phyloP scores from a whole-genome alignment of 1,284 basidiomycete genomes.

The Sphaerobolus stellatus region DNA sequence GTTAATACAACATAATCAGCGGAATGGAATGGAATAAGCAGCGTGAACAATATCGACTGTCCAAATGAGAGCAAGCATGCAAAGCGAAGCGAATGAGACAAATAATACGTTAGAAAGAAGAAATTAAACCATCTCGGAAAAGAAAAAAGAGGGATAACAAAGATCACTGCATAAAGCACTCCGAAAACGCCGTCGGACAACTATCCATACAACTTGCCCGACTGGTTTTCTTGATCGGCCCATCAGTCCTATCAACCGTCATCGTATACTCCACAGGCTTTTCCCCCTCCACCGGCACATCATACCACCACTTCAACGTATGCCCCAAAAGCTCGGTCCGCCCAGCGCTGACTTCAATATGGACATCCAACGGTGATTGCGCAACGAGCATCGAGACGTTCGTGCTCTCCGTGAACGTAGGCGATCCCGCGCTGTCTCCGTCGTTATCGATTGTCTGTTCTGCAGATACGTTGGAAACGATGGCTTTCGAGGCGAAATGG shows the following conservation, averaged over 20 bases:
- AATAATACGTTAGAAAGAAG: background rate
- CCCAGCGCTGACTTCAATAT: slow-evolving; percentile 38
- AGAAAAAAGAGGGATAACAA: slow-evolving; percentile 1
- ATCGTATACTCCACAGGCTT: slow-evolving; percentile 66
- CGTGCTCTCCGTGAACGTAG: no score
- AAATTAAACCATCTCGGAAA: background rate
- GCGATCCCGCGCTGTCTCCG: no score
- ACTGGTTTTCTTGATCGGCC: slow-evolving; percentile 48
- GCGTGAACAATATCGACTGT: no score
- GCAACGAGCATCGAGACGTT: background rate
- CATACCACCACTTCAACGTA: slow-evolving; percentile 84
- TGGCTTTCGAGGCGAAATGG: slow-evolving; percentile 70
- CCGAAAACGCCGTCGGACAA: background rate
- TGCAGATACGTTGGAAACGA: no score
- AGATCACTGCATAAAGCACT: background rate
- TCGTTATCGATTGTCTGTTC: no score
- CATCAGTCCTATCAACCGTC: slow-evolving; percentile 61
- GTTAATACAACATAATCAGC: background rate
- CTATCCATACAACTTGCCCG: background rate
- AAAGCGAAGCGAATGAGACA: background rate
- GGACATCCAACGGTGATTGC: slow-evolving; percentile 3
- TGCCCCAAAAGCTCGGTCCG: slow-evolving; percentile 68
- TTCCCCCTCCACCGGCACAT: slow-evolving; percentile 53
- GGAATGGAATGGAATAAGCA: no score
- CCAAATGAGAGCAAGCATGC: no score